Evolutionary conservation across 352 stramenopile genomes (phyloP), one percentile per base, ranked within the genome.

Genomic region (Globisporangium splendens): DNA sequence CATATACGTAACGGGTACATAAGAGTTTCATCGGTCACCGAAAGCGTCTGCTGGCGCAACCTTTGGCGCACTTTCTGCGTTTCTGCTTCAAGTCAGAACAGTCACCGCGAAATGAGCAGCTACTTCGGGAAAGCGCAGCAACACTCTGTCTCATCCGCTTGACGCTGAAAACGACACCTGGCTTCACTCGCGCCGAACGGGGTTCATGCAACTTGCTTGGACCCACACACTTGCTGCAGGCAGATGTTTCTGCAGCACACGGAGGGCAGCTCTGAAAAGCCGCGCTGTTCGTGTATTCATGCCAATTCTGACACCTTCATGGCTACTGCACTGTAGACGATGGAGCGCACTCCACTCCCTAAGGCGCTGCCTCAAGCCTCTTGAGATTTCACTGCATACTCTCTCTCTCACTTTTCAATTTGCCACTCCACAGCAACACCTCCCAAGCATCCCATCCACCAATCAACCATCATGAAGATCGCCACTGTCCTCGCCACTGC

Each of bases 321-420:
- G 5, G 24, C 24, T 31, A 31, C 24, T 31, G 38, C 38, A 43
- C 11, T 17, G 38, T 17, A 43, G 38, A 43, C 10, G 38, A 43
- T 13, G 10, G 38, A 3, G 38, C 7, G 12, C 12, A 41, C 12
- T 7, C 12, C 7, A 41, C n/a, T n/a, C 12, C 35, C 12, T 12
- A 12, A 41, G 10, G 1, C 8, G 8, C 38, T 43, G 8, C 14
- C 10, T 43, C 11, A 13, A 43, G 3, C 8, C 8, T 8, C 38
- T 8, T 3, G 10, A 2, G 24, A 31, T 6, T 8, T 43, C 38
- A 8, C 38, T 43, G 11, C 38, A 3, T 43, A 43, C 38, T 8
- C 2, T 43, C 49, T n/a, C 24, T 31, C 7, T 59, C 52, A 59
- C 43, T 50, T 50, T 59, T 31, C n/a, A 59, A 59, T 50, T 59